Conservation (phyloP, 2,329 filamentous ascomycete genomes). For the Aspergillus felis region DNA sequence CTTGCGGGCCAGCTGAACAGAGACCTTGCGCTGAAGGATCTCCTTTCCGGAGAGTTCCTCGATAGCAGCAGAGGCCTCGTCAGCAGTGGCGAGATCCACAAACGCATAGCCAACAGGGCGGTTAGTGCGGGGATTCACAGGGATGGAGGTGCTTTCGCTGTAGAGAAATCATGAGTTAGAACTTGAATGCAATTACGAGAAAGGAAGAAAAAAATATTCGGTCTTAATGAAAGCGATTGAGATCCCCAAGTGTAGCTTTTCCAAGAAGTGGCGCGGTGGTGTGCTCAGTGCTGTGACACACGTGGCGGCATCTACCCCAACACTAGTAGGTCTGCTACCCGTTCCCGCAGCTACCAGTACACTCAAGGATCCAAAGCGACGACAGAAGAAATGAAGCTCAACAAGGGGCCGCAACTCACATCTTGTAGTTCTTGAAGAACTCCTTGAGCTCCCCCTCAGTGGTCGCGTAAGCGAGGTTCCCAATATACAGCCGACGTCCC, state of each 20-base stretch:
- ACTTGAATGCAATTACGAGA: slow-evolving; percentile 6
- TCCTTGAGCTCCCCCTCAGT: slow-evolving; percentile 99
- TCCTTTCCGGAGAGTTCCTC: slow-evolving; percentile 93
- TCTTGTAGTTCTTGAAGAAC: slow-evolving; percentile 99
- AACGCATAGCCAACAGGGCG: slow-evolving; percentile 98
- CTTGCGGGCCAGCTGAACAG: slow-evolving; percentile 96
- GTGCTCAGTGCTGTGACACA: background rate
- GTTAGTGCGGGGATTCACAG: slow-evolving; percentile 98
- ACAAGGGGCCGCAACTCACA: slow-evolving; percentile 63
- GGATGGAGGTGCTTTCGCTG: slow-evolving; percentile 98
- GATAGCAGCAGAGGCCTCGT: slow-evolving; percentile 93
- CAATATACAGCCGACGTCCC: slow-evolving; percentile 98
- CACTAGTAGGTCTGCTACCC: background rate
- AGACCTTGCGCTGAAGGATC: slow-evolving; percentile 98
- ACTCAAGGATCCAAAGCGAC: background rate
- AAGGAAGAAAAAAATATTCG: background rate
- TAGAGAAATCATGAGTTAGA: slow-evolving; percentile 33
- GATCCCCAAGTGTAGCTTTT: background rate
- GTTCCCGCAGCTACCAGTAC: background rate
- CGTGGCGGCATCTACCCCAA: background rate
- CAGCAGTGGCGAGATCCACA: slow-evolving; percentile 91
- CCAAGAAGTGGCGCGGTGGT: background rate
- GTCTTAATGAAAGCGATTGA: background rate
- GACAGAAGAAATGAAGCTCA: background rate
- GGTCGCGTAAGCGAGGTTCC: slow-evolving; percentile 99